phyloP scores from a whole-genome alignment of 257 asterid species.

The Coffea eugenioides region DNA sequence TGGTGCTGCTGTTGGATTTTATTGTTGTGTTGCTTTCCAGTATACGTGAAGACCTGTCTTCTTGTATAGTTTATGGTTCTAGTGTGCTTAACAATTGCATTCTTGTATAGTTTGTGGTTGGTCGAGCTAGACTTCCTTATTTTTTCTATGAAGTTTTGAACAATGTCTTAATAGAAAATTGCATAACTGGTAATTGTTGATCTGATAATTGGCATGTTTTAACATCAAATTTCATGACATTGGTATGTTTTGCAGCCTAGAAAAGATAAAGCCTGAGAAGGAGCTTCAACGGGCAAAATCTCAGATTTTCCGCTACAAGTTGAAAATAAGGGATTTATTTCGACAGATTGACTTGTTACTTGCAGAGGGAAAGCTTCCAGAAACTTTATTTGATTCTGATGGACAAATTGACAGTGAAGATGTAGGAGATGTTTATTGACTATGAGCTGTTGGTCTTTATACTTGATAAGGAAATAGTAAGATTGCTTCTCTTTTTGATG shows the following conservation, averaged over 20 bases:
- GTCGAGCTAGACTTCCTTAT: neutral
- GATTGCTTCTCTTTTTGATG: slow-evolving; percentile 26
- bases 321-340: slow-evolving; percentile 80
- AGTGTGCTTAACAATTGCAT: neutral
- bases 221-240: slow-evolving; percentile 8
- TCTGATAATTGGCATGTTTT: neutral
- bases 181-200: neutral
- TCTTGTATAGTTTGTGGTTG: neutral
- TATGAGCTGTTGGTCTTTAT: neutral
- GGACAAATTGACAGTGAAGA: slow-evolving; percentile 98
- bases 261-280: slow-evolving; percentile 94
- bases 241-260: slow-evolving; percentile 61
- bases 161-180: neutral
- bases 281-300: slow-evolving; percentile 91
- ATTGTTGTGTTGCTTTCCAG: neutral
- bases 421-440: slow-evolving; percentile 49
- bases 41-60: neutral
- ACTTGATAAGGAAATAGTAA: slow-evolving; percentile 19
- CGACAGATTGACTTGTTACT: slow-evolving; percentile 68
- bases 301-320: slow-evolving; percentile 71
- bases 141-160: neutral
- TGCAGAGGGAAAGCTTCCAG: slow-evolving; percentile 78
- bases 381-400: slow-evolving; percentile 61
- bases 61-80: neutral
- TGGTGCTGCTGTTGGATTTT: neutral